Base-by-base conservation (phyloP, 192 early-diverging fungal genomes). In the Backusella circina region DNA sequence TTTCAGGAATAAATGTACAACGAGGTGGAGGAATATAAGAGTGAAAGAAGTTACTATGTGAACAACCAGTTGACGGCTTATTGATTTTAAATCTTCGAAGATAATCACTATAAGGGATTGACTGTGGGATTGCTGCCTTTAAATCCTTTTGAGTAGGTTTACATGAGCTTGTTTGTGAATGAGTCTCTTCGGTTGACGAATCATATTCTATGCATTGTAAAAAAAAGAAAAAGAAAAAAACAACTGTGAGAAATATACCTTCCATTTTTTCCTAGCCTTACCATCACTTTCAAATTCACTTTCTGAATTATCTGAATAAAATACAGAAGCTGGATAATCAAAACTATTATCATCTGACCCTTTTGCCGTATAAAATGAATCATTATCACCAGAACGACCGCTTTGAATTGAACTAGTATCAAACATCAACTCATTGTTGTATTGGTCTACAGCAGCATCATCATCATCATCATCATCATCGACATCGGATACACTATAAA, bases 1-100 rank as follows among this genome's bases (percentile, higher is more conserved):
- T 79, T 23, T 78, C 71, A 26, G 86, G 83, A 67, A 77, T 66
- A 38, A 89, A 85, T 4, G 54, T 51, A 26, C 79, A 73, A 31
- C 81, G 82, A 0, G 87, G 82, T 7, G 88, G 88, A 15, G 84
- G 83, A 33, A 89, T 68, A 72, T 82, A 89, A 1, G 86, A 80
- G 41, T 85, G 16, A 76, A 72, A 82, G 61, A 81, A 72, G 68
- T 61, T 12, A 39, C 66, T 74, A 28, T 54, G 33, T n/a, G 32
- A 28, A 70, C 18, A 18, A 70, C 13, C 26, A 13, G 15, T 28
- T 3, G 54, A 28, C n/a, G 41, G 39, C 6, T 28, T 37, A 31
- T 37, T 47, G 10, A 70, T 28, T 70, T 39, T 64, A 41, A 66
- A 74, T 41, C 73, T 61, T 39, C 61, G 33, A 18, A 74, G 64